These are phyloP conservation scores for Hymenoscyphus fraxineus DNA, from an alignment of 2,329 filamentous ascomycete genomes.

Conservation along the genomic window DNA sequence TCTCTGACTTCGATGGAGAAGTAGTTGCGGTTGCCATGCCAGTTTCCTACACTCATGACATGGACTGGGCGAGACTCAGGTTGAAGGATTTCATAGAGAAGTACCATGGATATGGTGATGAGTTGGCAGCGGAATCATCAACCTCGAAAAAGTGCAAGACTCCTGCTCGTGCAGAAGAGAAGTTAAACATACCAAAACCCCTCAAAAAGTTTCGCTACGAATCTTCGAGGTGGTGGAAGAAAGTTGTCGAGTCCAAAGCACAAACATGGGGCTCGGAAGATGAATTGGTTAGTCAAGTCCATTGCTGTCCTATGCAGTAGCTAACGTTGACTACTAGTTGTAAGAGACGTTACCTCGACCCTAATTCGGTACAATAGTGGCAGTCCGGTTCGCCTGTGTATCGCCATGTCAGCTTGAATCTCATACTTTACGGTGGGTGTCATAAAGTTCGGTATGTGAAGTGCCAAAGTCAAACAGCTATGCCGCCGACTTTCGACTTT, in stretches of 20 bases:
- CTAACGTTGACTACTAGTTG: background rate
- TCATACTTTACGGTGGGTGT: background rate
- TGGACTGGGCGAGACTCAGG: background rate
- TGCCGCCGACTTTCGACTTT: background rate
- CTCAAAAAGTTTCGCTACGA: background rate
- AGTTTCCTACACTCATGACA: background rate
- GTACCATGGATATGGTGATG: background rate
- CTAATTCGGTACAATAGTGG: background rate
- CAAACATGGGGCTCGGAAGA: background rate
- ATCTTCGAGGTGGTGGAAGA: background rate
- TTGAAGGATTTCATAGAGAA: background rate
- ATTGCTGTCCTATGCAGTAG: background rate
- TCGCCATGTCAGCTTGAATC: background rate
- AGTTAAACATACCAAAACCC: background rate
- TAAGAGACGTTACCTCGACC: background rate
- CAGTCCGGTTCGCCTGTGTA: background rate
- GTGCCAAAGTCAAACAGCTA: background rate
- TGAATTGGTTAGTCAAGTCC: background rate
- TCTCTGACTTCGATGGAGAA: background rate
- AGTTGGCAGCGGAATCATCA: background rate
- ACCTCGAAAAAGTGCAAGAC: background rate
- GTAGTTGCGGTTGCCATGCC: background rate
- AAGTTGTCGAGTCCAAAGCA: background rate
- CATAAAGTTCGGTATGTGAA: background rate
- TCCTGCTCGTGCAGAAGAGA: background rate